Evolutionary conservation across 2,329 filamentous ascomycete genomes (phyloP).

Genomic region (Aspergillus flavus): DNA sequence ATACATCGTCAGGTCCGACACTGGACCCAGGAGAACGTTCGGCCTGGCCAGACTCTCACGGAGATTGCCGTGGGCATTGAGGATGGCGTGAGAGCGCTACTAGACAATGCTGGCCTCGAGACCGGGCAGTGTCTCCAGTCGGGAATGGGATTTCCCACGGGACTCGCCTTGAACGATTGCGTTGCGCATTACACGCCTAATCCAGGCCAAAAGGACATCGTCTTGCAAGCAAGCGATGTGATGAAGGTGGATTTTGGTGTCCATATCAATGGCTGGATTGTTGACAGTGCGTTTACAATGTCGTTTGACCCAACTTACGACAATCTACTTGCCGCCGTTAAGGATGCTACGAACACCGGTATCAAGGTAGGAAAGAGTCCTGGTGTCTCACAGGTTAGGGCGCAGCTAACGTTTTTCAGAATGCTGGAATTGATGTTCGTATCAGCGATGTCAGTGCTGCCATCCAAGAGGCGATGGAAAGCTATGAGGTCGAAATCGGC

Average conservation of each 20-base stretch:
- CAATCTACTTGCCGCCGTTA: slow-evolving; percentile 70
- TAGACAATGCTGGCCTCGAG: not conserved
- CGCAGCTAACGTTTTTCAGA: slow-evolving; percentile 30
- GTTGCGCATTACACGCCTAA: slow-evolving; percentile 60
- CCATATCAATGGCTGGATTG: slow-evolving; percentile 74
- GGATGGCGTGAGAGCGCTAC: not conserved
- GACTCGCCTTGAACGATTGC: slow-evolving; percentile 55
- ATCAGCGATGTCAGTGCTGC: slow-evolving; percentile 59
- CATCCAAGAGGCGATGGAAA: slow-evolving; percentile 65
- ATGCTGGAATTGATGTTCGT: slow-evolving; percentile 58
- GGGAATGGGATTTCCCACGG: slow-evolving; percentile 59
- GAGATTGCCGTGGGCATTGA: not conserved
- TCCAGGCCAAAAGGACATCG: slow-evolving; percentile 56
- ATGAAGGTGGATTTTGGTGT: slow-evolving; percentile 81
- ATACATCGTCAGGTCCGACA: slow-evolving; percentile 54
- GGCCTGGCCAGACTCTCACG: not conserved
- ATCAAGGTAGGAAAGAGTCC: slow-evolving; percentile 38
- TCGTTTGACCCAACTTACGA: slow-evolving; percentile 73
- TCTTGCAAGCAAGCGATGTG: slow-evolving; percentile 44
- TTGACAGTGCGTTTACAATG: slow-evolving; percentile 77
- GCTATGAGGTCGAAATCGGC: slow-evolving; percentile 60
- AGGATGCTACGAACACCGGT: slow-evolving; percentile 56
- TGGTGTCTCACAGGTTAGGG: not conserved
- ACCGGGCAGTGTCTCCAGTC: slow-evolving; percentile 41
- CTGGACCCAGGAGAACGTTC: not conserved